These are phyloP conservation scores for Aureobasidium sp. DNA, from an alignment of 2,329 filamentous ascomycete genomes.

Conservation along the genomic window DNA sequence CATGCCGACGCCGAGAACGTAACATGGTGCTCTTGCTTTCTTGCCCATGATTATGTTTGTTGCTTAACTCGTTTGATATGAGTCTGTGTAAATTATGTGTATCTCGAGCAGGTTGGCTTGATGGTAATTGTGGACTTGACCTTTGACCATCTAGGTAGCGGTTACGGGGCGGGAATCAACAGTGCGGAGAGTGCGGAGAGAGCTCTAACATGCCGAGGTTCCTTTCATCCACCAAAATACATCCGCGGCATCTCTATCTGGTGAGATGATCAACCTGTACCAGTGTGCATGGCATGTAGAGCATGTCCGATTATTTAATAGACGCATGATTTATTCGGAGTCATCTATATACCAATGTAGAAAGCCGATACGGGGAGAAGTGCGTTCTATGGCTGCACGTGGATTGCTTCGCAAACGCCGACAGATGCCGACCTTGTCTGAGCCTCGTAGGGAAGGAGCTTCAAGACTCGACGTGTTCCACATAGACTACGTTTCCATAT, in stretches of 20 bases:
- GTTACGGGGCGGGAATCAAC: background rate
- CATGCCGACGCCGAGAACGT: conserved; percentile 96
- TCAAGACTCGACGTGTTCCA: background rate
- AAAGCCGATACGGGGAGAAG: background rate
- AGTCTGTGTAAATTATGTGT: background rate
- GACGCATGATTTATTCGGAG: background rate
- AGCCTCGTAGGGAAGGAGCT: background rate
- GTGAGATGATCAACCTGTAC: background rate
- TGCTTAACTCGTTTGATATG: background rate
- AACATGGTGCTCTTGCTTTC: conserved; percentile 52
- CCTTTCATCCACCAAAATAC: background rate
- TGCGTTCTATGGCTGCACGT: background rate
- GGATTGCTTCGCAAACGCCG: background rate
- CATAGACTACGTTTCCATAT: background rate
- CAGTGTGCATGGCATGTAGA: background rate
- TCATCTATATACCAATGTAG: background rate
- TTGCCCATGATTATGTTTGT: conserved; percentile 16
- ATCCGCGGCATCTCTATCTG: background rate
- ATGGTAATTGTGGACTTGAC: background rate
- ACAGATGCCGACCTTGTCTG: background rate
- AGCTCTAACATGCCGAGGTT: conserved; percentile 15
- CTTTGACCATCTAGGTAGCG: conserved; percentile 5
- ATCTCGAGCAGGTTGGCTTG: background rate
- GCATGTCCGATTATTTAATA: background rate
- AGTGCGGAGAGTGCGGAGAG: conserved; percentile 16